Conservation (phyloP, 257 asterid species). For the Primulina eburnea region DNA sequence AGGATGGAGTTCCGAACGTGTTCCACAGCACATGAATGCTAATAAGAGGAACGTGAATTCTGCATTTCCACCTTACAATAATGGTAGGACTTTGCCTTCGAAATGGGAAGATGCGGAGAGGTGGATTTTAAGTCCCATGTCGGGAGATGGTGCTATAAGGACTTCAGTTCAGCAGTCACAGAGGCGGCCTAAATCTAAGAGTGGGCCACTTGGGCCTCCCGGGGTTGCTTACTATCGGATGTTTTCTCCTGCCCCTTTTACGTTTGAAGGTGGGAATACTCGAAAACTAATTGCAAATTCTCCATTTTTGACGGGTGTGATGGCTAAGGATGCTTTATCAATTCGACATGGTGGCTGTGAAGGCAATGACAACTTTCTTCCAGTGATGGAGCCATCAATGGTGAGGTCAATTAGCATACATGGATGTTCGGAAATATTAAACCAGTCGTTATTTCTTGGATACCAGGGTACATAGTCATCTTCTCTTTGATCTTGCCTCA, state of each 20-base stretch:
- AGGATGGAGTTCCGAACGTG: conserved; percentile 96
- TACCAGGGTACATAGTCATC: conserved; percentile 44
- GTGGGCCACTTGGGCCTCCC: conserved; percentile 96
- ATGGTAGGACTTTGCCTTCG: conserved; percentile 78
- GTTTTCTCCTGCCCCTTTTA: conserved; percentile 72
- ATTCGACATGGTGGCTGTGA: conserved; percentile 39
- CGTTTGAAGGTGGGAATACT: conserved; percentile 41
- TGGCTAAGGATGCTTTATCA: conserved; percentile 56
- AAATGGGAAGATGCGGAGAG: conserved; percentile 99
- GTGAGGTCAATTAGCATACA: conserved; percentile 85
- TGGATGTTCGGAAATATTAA: conserved; percentile 69
- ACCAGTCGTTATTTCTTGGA: conserved; percentile 50
- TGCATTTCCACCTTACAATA: conserved; percentile 57
- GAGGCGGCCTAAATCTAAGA: conserved; percentile 82
- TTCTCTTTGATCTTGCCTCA: conserved; percentile 19
- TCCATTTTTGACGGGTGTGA: conserved; percentile 63
- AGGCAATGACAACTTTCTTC: conserved; percentile 42
- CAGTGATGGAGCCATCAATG: conserved; percentile 62
- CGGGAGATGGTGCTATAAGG: conserved; percentile 57
- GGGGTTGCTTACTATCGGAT: conserved; percentile 68
- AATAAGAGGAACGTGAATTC: conserved; percentile 46
- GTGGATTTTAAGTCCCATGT: conserved; percentile 88
- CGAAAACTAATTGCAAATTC: conserved; percentile 49
- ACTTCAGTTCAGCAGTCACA: conserved; percentile 65
- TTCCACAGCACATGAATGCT: conserved; percentile 49